phyloP scores from a whole-genome alignment of 768 basidiomycete species.

The Leucocoprinus birnbaumii region DNA sequence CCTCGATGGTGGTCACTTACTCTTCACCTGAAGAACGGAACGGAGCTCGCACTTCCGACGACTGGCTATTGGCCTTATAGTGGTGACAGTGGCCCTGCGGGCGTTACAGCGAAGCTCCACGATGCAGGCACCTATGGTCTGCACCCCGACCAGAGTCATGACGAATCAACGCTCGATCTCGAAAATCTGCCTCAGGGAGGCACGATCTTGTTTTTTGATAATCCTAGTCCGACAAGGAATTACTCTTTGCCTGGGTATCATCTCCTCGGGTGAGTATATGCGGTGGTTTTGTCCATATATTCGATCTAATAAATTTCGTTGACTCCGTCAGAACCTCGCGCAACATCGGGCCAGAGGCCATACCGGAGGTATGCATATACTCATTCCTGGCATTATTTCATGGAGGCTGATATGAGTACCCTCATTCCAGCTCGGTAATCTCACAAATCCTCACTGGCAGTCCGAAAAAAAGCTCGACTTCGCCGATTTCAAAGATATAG shows the following conservation, averaged over 20 bases:
- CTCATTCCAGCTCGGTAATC: slow-evolving; percentile 22
- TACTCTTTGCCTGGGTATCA: slow-evolving; percentile 25
- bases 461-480: slow-evolving; percentile 25
- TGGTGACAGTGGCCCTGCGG: slow-evolving; percentile 24
- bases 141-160: slow-evolving; percentile 16
- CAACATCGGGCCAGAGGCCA: slow-evolving; percentile 16
- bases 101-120: slow-evolving; percentile 23
- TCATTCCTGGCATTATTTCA: background rate
- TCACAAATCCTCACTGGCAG: slow-evolving; percentile 29
- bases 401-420: background rate
- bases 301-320: background rate
- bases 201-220: slow-evolving; percentile 28
- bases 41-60: slow-evolving; percentile 24
- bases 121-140: slow-evolving; percentile 25
- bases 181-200: slow-evolving; percentile 15
- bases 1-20: slow-evolving; percentile 30
- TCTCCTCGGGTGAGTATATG: slow-evolving; percentile 21
- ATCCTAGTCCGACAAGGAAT: slow-evolving; percentile 27
- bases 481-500: slow-evolving; percentile 15
- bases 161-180: slow-evolving; percentile 18
- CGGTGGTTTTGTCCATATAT: background rate
- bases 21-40: slow-evolving; percentile 26
- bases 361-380: slow-evolving; percentile 20
- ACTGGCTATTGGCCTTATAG: slow-evolving; percentile 30
- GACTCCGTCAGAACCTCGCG: slow-evolving; percentile 19